Percentiles rank a stretch among this genome's conserved stretches.
Conservation (phyloP, 2,329 filamentous ascomycete genomes). For the Aspergillus eucalypticola region DNA sequence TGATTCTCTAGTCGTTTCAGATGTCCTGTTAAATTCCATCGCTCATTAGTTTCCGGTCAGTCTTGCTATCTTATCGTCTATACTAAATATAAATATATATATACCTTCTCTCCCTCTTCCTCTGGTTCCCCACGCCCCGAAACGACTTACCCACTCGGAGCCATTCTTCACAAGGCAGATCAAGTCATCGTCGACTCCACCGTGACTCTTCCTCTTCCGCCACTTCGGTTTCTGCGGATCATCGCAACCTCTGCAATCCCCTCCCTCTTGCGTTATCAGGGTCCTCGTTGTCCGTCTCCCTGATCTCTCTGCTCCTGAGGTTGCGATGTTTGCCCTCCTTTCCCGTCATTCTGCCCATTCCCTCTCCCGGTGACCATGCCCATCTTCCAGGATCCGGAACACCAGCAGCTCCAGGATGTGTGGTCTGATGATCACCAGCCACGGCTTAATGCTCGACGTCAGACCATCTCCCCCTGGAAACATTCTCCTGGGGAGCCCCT, state of each 20-base stretch:
- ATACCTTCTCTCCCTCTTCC: too few species aligned
- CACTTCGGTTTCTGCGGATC: conserved; percentile 9
- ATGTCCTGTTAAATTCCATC: neutral
- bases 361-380: conserved; percentile 32
- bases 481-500: conserved; percentile 14
- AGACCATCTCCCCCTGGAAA: conserved; percentile 14
- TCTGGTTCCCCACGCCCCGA: too few species aligned
- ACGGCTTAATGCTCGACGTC: conserved; percentile 13
- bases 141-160: too few species aligned
- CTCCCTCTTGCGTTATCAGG: neutral
- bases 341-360: conserved; percentile 16
- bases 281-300: neutral
- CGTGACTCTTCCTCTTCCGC: conserved; percentile 13
- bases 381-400: conserved; percentile 38
- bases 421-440: conserved; percentile 28
- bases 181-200: neutral
- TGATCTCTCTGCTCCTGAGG: neutral
- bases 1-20: neutral
- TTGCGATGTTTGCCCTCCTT: conserved; percentile 29
- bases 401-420: conserved; percentile 28
- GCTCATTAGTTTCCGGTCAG: neutral
- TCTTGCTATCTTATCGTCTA: neutral
- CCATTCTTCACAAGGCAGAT: neutral
- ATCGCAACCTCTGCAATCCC: conserved; percentile 1
- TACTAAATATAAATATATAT: too few species aligned